These are phyloP conservation scores for Calocybe gangraenosa DNA, from an alignment of 768 basidiomycete species.

Conservation along the genomic window DNA sequence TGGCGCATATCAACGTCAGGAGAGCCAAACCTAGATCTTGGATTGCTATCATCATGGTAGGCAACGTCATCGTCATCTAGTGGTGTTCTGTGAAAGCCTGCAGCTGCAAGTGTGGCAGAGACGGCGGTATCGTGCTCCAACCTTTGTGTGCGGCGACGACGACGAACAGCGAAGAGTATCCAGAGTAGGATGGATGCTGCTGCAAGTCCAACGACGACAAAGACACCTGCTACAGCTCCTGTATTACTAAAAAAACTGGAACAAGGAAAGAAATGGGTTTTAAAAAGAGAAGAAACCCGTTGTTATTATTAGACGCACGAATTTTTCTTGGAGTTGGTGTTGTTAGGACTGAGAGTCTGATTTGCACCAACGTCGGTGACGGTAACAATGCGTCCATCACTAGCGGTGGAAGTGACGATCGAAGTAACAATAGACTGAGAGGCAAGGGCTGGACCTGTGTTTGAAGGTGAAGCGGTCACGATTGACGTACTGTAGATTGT, in stretches of 20 bases:
- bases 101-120: conserved; percentile 69
- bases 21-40: conserved; percentile 23
- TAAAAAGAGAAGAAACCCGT: neutral
- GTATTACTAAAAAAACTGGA: conserved; percentile 84
- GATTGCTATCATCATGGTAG: conserved; percentile 17
- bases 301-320: conserved; percentile 39
- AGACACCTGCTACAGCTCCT: conserved; percentile 90
- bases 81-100: conserved; percentile 63
- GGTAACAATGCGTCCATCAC: conserved; percentile 49
- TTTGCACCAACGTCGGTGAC: conserved; percentile 65
- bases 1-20: conserved; percentile 35
- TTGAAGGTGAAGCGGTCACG: too few species aligned
- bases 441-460: neutral
- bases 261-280: conserved; percentile 8
- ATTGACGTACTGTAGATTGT: too few species aligned
- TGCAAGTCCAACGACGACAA: conserved; percentile 84
- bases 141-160: conserved; percentile 54
- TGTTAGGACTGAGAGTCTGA: conserved; percentile 61
- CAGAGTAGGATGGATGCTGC: conserved; percentile 63
- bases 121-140: conserved; percentile 69
- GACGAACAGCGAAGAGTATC: conserved; percentile 66
- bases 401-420: conserved; percentile 48
- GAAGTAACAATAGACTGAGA: conserved; percentile 45
- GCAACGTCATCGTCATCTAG: conserved; percentile 59
- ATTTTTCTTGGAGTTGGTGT: conserved; percentile 32